Evolutionary conservation across 352 stramenopile genomes (phyloP).

Genomic region (Bremia lactucae): DNA sequence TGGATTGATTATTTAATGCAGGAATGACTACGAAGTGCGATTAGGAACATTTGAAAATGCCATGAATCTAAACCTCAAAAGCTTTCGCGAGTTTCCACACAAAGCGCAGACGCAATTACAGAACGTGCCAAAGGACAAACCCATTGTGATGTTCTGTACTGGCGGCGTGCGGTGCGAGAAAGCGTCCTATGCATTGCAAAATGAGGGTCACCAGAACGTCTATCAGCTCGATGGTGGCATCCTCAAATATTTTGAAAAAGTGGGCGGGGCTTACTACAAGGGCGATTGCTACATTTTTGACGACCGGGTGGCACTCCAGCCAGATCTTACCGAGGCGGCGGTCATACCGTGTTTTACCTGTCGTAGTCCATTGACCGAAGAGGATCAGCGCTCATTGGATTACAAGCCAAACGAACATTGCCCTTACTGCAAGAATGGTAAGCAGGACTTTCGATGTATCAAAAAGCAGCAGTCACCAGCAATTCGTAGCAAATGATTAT

Average conservation of each 20-base stretch:
- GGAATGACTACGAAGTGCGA: constrained; percentile 71
- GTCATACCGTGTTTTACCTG: constrained; percentile 43
- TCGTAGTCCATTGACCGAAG: constrained; percentile 39
- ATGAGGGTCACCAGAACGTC: constrained; percentile 43
- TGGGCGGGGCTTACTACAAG: constrained; percentile 53
- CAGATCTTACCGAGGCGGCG: constrained; percentile 35
- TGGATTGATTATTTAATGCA: constrained; percentile 11
- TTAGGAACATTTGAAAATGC: constrained; percentile 66
- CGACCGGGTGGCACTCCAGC: constrained; percentile 56
- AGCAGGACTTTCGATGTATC: constrained; percentile 30
- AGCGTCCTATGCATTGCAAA: constrained; percentile 47
- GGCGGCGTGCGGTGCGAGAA: constrained; percentile 69
- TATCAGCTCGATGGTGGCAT: constrained; percentile 72
- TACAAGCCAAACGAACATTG: constrained; percentile 37
- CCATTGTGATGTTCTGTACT: constrained; percentile 77
- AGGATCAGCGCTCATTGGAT: constrained; percentile 33
- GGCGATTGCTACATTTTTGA: constrained; percentile 79
- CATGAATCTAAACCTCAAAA: constrained; percentile 58
- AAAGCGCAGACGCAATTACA: constrained; percentile 29
- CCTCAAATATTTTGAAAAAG: constrained; percentile 71
- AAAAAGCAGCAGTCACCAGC: neutral
- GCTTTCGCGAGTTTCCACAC: constrained; percentile 48
- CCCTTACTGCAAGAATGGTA: constrained; percentile 43
- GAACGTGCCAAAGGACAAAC: constrained; percentile 51
- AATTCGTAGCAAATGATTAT: neutral